These are phyloP conservation scores for Vanrija humicola DNA, from an alignment of 1,284 basidiomycete species.

Conservation along the genomic window DNA sequence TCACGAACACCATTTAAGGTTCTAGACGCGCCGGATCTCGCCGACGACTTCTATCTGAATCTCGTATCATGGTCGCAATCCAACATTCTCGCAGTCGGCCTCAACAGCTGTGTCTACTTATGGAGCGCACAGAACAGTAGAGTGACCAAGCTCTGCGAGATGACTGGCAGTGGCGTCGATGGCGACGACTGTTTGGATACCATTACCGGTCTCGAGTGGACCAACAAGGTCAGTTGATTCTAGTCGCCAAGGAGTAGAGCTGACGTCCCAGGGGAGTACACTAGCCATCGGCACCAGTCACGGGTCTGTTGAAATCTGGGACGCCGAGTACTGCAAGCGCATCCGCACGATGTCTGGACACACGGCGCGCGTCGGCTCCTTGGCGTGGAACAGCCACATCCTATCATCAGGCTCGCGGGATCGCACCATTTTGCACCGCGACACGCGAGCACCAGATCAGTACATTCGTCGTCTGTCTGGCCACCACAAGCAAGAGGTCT, in stretches of 20 bases:
- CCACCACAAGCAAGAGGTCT: constrained; percentile 87
- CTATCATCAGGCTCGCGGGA: constrained; percentile 90
- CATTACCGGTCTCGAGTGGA: constrained; percentile 86
- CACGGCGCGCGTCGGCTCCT: constrained; percentile 78
- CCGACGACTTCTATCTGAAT: constrained; percentile 98
- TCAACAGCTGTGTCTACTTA: constrained; percentile 88
- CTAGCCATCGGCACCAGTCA: constrained; percentile 87
- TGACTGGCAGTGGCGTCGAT: constrained; percentile 48
- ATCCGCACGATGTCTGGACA: constrained; percentile 82
- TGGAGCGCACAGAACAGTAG: constrained; percentile 93
- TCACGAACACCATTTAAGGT: constrained; percentile 97
- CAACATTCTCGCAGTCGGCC: constrained; percentile 89
- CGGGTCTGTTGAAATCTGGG: constrained; percentile 89
- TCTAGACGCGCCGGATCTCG: constrained; percentile 92
- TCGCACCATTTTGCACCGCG: constrained; percentile 83
- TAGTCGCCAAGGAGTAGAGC: background rate
- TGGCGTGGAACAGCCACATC: constrained; percentile 90
- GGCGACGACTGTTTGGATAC: constrained; percentile 55
- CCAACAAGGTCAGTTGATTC: constrained; percentile 71
- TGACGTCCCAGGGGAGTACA: constrained; percentile 62
- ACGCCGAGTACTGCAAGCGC: constrained; percentile 72
- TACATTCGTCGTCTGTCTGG: constrained; percentile 74
- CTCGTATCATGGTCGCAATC: constrained; percentile 96
- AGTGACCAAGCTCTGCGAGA: constrained; percentile 87
- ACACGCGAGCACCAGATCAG: constrained; percentile 69